Conservation (phyloP, 1,284 basidiomycete species). For the Afroboletus lepidellus region DNA sequence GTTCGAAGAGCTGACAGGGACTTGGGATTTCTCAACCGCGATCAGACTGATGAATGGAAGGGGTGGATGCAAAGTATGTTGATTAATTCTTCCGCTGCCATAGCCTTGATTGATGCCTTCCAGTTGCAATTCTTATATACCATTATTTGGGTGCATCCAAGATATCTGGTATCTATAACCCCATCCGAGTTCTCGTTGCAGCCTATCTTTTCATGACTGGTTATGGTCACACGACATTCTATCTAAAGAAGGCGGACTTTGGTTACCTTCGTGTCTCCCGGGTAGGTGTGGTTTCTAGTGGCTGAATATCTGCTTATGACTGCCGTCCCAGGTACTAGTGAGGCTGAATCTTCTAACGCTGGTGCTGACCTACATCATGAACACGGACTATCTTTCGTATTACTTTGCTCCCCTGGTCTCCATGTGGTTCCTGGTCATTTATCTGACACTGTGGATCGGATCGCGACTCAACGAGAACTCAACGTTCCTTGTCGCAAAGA, state of each 20-base stretch:
- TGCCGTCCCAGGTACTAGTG: constrained; percentile 59
- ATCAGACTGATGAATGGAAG: constrained; percentile 94
- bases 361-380: constrained; percentile 82
- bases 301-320: constrained; percentile 5
- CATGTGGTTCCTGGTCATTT: constrained; percentile 84
- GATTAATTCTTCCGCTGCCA: neutral
- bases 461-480: constrained; percentile 72
- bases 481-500: constrained; percentile 68
- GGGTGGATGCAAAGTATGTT: constrained; percentile 91
- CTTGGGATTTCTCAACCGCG: constrained; percentile 82
- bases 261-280: constrained; percentile 72
- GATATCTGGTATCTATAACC: constrained; percentile 87
- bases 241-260: constrained; percentile 85
- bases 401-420: constrained; percentile 85
- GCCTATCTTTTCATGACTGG: constrained; percentile 84
- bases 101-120: constrained; percentile 6
- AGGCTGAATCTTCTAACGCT: constrained; percentile 83
- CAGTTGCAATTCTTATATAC: constrained; percentile 85
- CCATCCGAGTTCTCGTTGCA: constrained; percentile 83
- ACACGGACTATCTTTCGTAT: constrained; percentile 87
- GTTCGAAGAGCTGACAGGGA: constrained; percentile 76
- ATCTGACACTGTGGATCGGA: constrained; percentile 72
- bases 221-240: constrained; percentile 74
- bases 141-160: constrained; percentile 87
- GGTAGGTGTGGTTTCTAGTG: constrained; percentile 35